phyloP scores from a whole-genome alignment of 805 yeast species.

The Monosporozyma solicola region DNA sequence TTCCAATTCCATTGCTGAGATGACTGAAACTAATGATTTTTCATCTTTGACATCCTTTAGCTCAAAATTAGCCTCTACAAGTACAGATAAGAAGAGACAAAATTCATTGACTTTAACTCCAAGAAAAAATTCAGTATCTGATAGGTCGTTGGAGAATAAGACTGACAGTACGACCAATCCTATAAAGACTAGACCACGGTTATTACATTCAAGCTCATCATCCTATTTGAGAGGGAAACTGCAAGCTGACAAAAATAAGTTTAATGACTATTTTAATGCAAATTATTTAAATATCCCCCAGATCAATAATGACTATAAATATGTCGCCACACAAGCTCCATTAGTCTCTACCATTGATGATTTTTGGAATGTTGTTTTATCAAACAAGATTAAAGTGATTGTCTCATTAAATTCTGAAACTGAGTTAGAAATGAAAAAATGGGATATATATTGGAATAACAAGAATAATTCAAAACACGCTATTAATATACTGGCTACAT shows the following conservation, averaged over 20 bases:
- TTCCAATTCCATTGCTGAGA: not conserved
- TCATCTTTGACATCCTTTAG: not conserved
- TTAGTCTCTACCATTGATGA: conserved; percentile 66
- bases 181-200: not conserved
- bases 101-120: not conserved
- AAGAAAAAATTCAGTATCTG: not conserved
- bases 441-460: conserved; percentile 73
- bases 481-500: conserved; percentile 31
- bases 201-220: not conserved
- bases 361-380: conserved; percentile 77
- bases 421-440: conserved; percentile 70
- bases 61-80: not conserved
- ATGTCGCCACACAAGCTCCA: conserved; percentile 92
- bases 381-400: conserved; percentile 57
- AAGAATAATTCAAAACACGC: conserved; percentile 15
- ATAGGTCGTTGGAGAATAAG: not conserved
- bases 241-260: conserved; percentile 2
- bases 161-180: not conserved
- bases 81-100: not conserved
- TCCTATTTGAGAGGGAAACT: not conserved
- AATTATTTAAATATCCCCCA: conserved; percentile 48
- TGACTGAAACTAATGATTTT: not conserved
- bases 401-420: conserved; percentile 66
- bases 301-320: conserved; percentile 35
- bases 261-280: conserved; percentile 73